Evolutionary conservation across 805 yeast species (phyloP), one percentile per base, ranked within the genome.

Genomic region (Diddensiella transvaalensis): DNA sequence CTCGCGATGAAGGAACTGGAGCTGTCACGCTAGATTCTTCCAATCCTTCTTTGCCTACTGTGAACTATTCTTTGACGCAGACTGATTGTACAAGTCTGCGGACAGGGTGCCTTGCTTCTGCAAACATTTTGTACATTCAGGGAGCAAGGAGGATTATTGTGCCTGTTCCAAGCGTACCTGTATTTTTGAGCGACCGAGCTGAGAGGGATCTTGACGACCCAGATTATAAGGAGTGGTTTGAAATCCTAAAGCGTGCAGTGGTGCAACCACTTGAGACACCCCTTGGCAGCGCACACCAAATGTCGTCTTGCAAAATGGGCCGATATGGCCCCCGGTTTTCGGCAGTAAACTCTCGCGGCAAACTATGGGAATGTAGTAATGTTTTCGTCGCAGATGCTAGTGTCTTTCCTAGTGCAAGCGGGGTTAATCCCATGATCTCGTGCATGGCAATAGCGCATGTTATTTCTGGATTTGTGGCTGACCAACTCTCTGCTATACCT

Each of bases 381-480:
- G 69, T 77, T 24, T 74, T 67, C 51, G 73, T 77, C 15, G 76
- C 78, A 3, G 82, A 77, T 55, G 69, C 78, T 3, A 71, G 77
- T 51, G 72, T 69, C 4, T 62, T 76, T 65, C 81, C 81, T 4
- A 63, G 76, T 1, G 80, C 81, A 0, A 70, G 76, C 26, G 82
- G 82, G 2, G 78, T 71, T 35, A 77, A 77, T 55, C 80, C 82
- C 5, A 77, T 77, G 82, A 62, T 76, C 24, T 43, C 76, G 1
- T 67, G 73, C 30, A 69, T 77, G 76, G 65, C 80, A 2, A 57
- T 73, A 18, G 72, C 80, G 4, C 65, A 75, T 44, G 69, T 72
- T 19, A 66, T 76, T 32, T 62, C 75, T 2, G 62, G 66, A 26
- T 70, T 62, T 19, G 58, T 77, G 30, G 66, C 60, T 17, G 65